Evolutionary conservation across 2,329 filamentous ascomycete species (phyloP).

Genomic region (Fusarium abutilonis): DNA sequence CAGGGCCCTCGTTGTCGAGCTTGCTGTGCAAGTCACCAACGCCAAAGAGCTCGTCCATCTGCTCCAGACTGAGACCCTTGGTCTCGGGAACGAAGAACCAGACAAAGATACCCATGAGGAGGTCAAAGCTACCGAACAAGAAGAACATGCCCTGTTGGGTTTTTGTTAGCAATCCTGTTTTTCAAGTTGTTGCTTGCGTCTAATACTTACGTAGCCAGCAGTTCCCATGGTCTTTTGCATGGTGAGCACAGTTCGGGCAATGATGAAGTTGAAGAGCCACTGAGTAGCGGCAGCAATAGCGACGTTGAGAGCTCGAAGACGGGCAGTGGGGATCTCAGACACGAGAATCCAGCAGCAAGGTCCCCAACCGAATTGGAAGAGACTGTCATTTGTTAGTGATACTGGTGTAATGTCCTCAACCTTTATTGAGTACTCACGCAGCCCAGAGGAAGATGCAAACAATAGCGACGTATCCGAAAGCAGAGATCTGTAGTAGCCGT

Average conservation of each 20-base stretch:
- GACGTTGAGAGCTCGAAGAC: slow-evolving; percentile 73
- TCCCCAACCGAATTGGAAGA: slow-evolving; percentile 77
- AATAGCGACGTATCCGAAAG: slow-evolving; percentile 75
- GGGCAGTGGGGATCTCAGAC: slow-evolving; percentile 72
- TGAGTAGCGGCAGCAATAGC: slow-evolving; percentile 74
- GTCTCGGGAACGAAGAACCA: slow-evolving; percentile 77
- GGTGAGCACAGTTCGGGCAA: slow-evolving; percentile 69
- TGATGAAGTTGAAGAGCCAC: slow-evolving; percentile 79
- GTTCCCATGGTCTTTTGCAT: slow-evolving; percentile 68
- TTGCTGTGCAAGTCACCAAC: slow-evolving; percentile 57
- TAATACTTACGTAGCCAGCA: slow-evolving; percentile 52
- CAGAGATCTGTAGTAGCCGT: slow-evolving; percentile 57
- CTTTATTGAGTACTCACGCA: slow-evolving; percentile 47
- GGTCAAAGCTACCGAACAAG: slow-evolving; percentile 73
- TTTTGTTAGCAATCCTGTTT: slow-evolving; percentile 10
- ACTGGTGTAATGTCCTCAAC: slow-evolving; percentile 31
- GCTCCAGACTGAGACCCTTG: slow-evolving; percentile 71
- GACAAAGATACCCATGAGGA: slow-evolving; percentile 71
- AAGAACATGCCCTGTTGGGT: slow-evolving; percentile 67
- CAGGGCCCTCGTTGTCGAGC: slow-evolving; percentile 48
- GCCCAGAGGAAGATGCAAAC: slow-evolving; percentile 79
- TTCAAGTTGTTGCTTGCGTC: background rate
- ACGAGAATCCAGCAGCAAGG: slow-evolving; percentile 79
- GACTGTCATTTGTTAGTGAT: slow-evolving; percentile 42
- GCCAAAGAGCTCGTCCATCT: slow-evolving; percentile 74